Percentiles rank a stretch among this genome's conserved stretches.
phyloP scores from a whole-genome alignment of 495 filamentous ascomycete species.

The Talaromyces thailandensis region DNA sequence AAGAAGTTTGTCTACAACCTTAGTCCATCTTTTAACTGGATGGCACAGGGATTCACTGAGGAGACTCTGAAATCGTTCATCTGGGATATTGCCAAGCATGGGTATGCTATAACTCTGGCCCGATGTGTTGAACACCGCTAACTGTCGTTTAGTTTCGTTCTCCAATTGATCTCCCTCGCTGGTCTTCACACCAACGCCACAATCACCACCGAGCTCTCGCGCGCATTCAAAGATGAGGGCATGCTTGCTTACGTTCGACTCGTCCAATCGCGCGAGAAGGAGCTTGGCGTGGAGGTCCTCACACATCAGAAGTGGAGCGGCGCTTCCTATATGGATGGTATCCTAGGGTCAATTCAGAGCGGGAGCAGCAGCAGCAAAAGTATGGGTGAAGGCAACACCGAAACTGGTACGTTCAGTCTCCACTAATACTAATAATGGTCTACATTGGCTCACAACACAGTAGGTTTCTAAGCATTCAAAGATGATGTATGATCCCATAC shows the following conservation, averaged over 20 bases:
- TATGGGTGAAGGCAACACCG: constrained; percentile 78
- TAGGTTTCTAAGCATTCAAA: neutral
- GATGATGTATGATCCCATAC: neutral
- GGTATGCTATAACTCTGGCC: constrained; percentile 25
- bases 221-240: constrained; percentile 75
- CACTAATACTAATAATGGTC: no score
- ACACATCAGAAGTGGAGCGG: constrained; percentile 99
- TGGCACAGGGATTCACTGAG: constrained; percentile 82
- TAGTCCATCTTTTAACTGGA: constrained; percentile 96
- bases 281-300: constrained; percentile 84
- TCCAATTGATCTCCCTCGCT: constrained; percentile 88
- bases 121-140: neutral
- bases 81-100: constrained; percentile 90
- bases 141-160: constrained; percentile 51
- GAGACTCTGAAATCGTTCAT: constrained; percentile 76
- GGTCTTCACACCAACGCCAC: constrained; percentile 85
- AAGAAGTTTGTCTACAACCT: constrained; percentile 97
- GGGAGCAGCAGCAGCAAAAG: constrained; percentile 75
- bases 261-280: constrained; percentile 83
- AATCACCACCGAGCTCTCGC: constrained; percentile 75
- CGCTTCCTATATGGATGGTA: constrained; percentile 85
- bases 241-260: constrained; percentile 95
- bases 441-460: neutral
- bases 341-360: constrained; percentile 84
- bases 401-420: constrained; percentile 36